These are phyloP conservation scores for Podospora fimiseda DNA, from an alignment of 495 filamentous ascomycete species.

Conservation along the genomic window DNA sequence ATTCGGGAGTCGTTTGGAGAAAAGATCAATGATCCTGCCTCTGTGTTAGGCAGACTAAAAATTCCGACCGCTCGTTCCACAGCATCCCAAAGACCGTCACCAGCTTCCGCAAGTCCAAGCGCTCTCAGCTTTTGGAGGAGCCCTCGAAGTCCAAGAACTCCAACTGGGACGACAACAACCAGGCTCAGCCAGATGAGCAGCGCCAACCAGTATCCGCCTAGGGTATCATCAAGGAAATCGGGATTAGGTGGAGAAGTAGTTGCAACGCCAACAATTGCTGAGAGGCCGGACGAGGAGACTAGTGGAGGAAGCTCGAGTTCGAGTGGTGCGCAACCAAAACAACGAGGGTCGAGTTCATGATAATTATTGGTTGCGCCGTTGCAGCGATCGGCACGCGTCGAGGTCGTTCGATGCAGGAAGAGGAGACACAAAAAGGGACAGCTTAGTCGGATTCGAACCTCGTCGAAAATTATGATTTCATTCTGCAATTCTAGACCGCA, in stretches of 20 bases:
- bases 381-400: too few relatives aligned
- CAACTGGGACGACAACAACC: not conserved
- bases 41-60: conserved; percentile 9
- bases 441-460: too few relatives aligned
- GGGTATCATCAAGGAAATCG: not conserved
- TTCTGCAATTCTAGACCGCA: too few relatives aligned
- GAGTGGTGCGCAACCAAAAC: not conserved
- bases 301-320: not conserved
- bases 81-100: conserved; percentile 4
- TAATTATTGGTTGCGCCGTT: too few relatives aligned
- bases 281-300: not conserved
- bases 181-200: conserved; percentile 2
- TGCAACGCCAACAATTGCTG: not conserved
- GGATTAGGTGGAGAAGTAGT: not conserved
- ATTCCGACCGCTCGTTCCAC: conserved; percentile 8
- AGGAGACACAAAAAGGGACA: too few relatives aligned
- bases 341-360: conserved; percentile 2
- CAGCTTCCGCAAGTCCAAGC: conserved; percentile 10
- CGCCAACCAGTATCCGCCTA: conserved; percentile 4
- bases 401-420: too few relatives aligned
- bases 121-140: conserved; percentile 12
- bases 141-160: conserved; percentile 11
- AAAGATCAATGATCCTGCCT: conserved; percentile 22
- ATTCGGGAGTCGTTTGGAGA: conserved; percentile 25
- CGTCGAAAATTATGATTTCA: too few relatives aligned